Conservation (phyloP, 2,329 filamentous ascomycete genomes). For the Phoma herbarum region DNA sequence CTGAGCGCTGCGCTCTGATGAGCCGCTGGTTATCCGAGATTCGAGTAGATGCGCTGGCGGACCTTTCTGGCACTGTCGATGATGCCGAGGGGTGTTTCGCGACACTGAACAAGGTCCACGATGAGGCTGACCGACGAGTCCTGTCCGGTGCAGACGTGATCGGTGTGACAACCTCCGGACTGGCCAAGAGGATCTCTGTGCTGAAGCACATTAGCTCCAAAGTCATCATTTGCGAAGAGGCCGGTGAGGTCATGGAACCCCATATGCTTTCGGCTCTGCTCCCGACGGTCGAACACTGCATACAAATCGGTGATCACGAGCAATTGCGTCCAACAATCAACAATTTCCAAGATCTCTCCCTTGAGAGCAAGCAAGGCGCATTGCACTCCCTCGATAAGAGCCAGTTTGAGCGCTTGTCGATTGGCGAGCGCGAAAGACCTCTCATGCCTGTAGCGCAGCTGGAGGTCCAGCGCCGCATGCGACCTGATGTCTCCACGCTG, state of each 20-base stretch:
- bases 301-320: constrained; percentile 71
- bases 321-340: constrained; percentile 68
- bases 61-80: constrained; percentile 28
- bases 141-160: constrained; percentile 60
- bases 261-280: constrained; percentile 68
- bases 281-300: constrained; percentile 67
- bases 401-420: constrained; percentile 67
- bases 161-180: constrained; percentile 67
- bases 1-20: constrained; percentile 26
- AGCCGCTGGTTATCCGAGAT: constrained; percentile 29
- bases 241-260: constrained; percentile 72
- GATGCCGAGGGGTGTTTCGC: constrained; percentile 19
- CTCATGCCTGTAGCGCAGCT: constrained; percentile 51
- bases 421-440: constrained; percentile 32
- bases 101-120: constrained; percentile 34
- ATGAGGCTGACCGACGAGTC: constrained; percentile 53
- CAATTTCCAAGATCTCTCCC: constrained; percentile 61
- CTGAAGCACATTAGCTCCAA: constrained; percentile 62
- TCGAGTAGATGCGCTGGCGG: constrained; percentile 18
- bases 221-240: constrained; percentile 72
- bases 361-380: constrained; percentile 58
- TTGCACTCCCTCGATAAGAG: constrained; percentile 66
- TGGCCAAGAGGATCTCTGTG: constrained; percentile 63
- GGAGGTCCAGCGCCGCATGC: constrained; percentile 71
- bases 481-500: constrained; percentile 67